Evolutionary conservation across 2,329 filamentous ascomycete species (phyloP).

Genomic region (Pseudopyrenochaeta lycopersici): DNA sequence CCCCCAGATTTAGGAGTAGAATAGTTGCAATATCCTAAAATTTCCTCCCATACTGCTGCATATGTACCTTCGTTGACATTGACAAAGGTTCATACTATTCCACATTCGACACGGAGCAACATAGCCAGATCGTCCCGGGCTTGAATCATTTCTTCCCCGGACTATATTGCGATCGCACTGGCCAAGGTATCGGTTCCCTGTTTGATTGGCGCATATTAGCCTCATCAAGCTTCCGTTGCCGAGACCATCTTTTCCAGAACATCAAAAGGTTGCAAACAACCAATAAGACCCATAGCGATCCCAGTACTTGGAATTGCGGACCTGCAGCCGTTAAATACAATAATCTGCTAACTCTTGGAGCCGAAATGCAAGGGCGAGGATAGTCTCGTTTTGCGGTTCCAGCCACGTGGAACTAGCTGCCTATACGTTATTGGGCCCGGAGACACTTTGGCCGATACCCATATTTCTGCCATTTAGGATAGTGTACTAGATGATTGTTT

Average conservation of each 20-base stretch:
- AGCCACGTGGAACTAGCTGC: background rate
- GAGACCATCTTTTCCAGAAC: conserved; percentile 14
- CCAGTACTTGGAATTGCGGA: conserved; percentile 7
- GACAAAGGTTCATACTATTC: conserved; percentile 6
- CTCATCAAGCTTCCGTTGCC: conserved; percentile 4
- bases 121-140: conserved; percentile 1
- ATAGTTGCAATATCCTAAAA: background rate
- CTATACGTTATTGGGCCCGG: background rate
- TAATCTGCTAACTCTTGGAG: background rate
- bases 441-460: background rate
- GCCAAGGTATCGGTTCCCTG: background rate
- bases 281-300: conserved; percentile 2
- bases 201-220: conserved; percentile 16
- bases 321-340: conserved; percentile 6
- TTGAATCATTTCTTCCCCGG: conserved; percentile 3
- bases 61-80: conserved; percentile 11
- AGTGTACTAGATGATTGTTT: no score
- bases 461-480: no score
- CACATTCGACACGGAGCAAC: conserved; percentile 11
- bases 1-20: background rate
- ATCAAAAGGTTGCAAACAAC: background rate
- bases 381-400: background rate
- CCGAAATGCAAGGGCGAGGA: background rate
- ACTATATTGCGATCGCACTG: conserved; percentile 15
- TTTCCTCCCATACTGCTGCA: background rate